Evolutionary conservation across 176 grass and related monocot species (phyloP).

Genomic region (Paspalum notatum): DNA sequence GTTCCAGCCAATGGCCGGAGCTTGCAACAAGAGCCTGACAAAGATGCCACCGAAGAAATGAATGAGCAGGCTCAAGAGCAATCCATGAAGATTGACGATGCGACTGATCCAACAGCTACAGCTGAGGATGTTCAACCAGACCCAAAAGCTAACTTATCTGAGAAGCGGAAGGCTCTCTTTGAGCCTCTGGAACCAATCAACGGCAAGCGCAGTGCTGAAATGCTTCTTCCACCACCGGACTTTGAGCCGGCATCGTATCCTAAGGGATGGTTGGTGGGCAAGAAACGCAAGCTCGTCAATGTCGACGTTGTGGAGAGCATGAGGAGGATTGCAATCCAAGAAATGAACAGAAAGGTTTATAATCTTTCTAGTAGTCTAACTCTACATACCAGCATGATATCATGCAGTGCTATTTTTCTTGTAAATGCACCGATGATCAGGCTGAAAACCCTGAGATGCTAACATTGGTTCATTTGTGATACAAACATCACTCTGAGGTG

Average conservation of each 20-base stretch:
- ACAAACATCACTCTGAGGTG: background rate
- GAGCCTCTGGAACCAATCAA: slow-evolving; percentile 76
- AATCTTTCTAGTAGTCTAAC: slow-evolving; percentile 35
- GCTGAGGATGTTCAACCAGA: slow-evolving; percentile 42
- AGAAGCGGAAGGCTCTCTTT: slow-evolving; percentile 82
- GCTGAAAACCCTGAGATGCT: slow-evolving; percentile 9
- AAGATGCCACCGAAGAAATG: slow-evolving; percentile 25
- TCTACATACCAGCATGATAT: slow-evolving; percentile 23
- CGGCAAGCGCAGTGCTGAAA: slow-evolving; percentile 53
- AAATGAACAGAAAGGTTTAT: slow-evolving; percentile 99
- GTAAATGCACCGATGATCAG: background rate
- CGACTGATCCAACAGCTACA: slow-evolving; percentile 4
- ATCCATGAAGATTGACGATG: slow-evolving; percentile 44
- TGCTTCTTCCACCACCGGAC: slow-evolving; percentile 92
- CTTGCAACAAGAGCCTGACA: slow-evolving; percentile 52
- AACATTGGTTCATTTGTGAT: background rate
- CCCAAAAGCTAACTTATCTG: slow-evolving; percentile 60
- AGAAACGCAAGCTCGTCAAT: slow-evolving; percentile 98
- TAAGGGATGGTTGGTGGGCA: slow-evolving; percentile 91
- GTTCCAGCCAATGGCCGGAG: slow-evolving; percentile 65
- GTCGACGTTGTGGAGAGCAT: slow-evolving; percentile 99
- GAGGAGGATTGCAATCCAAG: slow-evolving; percentile 87
- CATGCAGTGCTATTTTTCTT: slow-evolving; percentile 16
- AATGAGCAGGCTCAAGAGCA: slow-evolving; percentile 34
- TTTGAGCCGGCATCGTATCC: slow-evolving; percentile 82